These are phyloP conservation scores for Niebla homalea DNA, from an alignment of 495 filamentous ascomycete species.

Conservation along the genomic window DNA sequence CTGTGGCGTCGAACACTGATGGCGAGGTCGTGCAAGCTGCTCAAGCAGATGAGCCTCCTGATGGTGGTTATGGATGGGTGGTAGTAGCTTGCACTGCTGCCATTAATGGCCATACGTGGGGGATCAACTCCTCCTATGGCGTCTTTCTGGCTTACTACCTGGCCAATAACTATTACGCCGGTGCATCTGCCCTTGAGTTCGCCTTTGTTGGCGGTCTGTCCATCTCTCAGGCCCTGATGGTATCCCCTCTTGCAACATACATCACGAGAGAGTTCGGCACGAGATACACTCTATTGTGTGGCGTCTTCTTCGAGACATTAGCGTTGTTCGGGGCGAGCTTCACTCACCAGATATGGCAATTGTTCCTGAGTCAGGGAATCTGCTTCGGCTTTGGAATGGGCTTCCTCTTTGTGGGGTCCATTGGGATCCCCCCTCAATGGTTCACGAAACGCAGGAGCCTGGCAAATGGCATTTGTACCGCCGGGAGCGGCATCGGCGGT, in stretches of 20 bases:
- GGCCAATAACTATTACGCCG: constrained; percentile 39
- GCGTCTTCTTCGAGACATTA: constrained; percentile 38
- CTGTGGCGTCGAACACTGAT: no score
- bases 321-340: constrained; percentile 51
- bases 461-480: constrained; percentile 55
- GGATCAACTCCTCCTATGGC: constrained; percentile 40
- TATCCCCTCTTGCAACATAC: constrained; percentile 45
- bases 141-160: constrained; percentile 57
- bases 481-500: constrained; percentile 58
- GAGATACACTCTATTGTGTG: constrained; percentile 37
- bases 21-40: background rate
- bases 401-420: constrained; percentile 49
- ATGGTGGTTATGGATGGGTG: constrained; percentile 52
- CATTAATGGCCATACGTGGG: constrained; percentile 49
- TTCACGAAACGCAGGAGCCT: constrained; percentile 51
- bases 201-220: constrained; percentile 58
- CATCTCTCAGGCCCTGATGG: constrained; percentile 44
- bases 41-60: constrained; percentile 28
- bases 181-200: constrained; percentile 40
- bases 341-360: constrained; percentile 49
- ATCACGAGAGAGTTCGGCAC: constrained; percentile 38
- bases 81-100: constrained; percentile 37
- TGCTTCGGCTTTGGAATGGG: constrained; percentile 61
- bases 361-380: constrained; percentile 58
- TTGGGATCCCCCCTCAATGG: constrained; percentile 60